Evolutionary conservation across 2,329 filamentous ascomycete species (phyloP).

Genomic region (Aspergillus luchuensis): DNA sequence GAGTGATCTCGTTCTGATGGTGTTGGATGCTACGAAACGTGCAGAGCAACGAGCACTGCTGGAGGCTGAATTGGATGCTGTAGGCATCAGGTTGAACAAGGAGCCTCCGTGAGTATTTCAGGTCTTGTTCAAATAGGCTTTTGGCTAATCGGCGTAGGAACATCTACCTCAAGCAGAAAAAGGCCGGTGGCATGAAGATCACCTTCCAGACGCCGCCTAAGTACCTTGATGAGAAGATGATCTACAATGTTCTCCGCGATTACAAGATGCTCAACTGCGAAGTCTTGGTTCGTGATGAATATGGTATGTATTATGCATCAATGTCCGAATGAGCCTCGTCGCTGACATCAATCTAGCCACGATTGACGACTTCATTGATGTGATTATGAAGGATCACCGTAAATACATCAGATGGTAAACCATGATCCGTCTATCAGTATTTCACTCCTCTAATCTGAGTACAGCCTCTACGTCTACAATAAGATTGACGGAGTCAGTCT

Average conservation of each 20-base stretch:
- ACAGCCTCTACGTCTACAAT: slow-evolving; percentile 94
- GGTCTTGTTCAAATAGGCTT: not conserved
- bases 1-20: slow-evolving; percentile 94
- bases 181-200: slow-evolving; percentile 97
- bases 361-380: slow-evolving; percentile 97
- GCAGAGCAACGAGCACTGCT: slow-evolving; percentile 88
- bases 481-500: slow-evolving; percentile 96
- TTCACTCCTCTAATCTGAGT: not conserved
- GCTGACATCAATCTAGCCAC: slow-evolving; percentile 59
- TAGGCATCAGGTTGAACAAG: slow-evolving; percentile 89
- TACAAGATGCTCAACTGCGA: slow-evolving; percentile 99
- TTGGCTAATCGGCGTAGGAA: slow-evolving; percentile 60
- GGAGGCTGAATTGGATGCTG: slow-evolving; percentile 90
- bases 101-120: slow-evolving; percentile 71
- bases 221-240: slow-evolving; percentile 92
- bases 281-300: slow-evolving; percentile 90
- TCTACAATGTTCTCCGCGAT: slow-evolving; percentile 95
- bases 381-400: slow-evolving; percentile 98
- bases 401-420: slow-evolving; percentile 82
- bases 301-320: slow-evolving; percentile 53
- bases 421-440: not conserved
- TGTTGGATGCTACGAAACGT: slow-evolving; percentile 93
- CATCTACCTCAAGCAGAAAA: slow-evolving; percentile 95
- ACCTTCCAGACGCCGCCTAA: slow-evolving; percentile 91
- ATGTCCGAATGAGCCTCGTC: not conserved